These are phyloP conservation scores for Mortierella antarctica DNA, from an alignment of 192 early-diverging fungal genomes.

Conservation along the genomic window DNA sequence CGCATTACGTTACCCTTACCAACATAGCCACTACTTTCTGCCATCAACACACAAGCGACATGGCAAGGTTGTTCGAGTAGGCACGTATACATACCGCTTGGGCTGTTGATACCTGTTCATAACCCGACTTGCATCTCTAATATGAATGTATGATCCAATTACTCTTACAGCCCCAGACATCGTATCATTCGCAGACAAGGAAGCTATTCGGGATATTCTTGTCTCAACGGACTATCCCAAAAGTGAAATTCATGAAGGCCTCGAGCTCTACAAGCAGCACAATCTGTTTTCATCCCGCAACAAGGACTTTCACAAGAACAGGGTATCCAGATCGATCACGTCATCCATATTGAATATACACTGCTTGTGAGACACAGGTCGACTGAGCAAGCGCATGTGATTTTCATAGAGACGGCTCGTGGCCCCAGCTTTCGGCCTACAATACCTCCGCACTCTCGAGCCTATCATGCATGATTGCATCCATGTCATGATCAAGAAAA, in stretches of 20 bases:
- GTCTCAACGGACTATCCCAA: slow-evolving; percentile 29
- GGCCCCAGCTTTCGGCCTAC: slow-evolving; percentile 66
- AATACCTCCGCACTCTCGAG: slow-evolving; percentile 60
- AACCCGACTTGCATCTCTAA: background rate
- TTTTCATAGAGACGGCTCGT: slow-evolving; percentile 59
- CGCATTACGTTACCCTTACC: background rate
- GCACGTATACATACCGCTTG: background rate
- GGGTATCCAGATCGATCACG: background rate
- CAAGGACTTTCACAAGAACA: slow-evolving; percentile 44
- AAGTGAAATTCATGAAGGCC: slow-evolving; percentile 31
- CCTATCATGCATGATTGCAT: slow-evolving; percentile 47
- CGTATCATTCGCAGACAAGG: slow-evolving; percentile 33
- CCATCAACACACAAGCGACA: slow-evolving; percentile 16
- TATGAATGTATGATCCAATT: background rate
- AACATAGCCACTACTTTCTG: slow-evolving; percentile 32
- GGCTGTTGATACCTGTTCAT: background rate
- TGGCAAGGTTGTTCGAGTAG: slow-evolving; percentile 39
- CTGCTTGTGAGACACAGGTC: too few species aligned
- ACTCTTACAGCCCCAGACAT: slow-evolving; percentile 16
- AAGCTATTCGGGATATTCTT: slow-evolving; percentile 28
- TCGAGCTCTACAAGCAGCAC: slow-evolving; percentile 32
- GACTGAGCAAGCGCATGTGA: background rate
- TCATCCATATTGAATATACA: too few species aligned
- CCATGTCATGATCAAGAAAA: slow-evolving; percentile 33
- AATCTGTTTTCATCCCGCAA: slow-evolving; percentile 32